phyloP scores from a whole-genome alignment of 371 early-diverging fungal genomes.

The Blastocladiella emersonii region DNA sequence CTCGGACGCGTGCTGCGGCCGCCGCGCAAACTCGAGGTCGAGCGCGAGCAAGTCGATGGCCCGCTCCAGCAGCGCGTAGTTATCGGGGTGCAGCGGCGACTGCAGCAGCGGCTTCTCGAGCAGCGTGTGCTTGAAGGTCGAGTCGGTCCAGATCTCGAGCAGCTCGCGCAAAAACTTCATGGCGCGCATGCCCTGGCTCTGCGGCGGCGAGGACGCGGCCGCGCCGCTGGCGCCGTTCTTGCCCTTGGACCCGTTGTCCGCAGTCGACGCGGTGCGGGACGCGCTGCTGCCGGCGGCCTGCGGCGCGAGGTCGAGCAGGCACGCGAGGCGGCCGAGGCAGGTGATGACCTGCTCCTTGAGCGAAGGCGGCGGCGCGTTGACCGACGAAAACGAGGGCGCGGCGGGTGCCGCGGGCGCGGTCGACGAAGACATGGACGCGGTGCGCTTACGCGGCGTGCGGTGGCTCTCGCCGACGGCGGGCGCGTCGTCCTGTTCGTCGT shows the following conservation, averaged over 20 bases:
- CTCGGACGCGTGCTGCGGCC: neutral
- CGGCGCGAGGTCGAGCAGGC: constrained; percentile 14
- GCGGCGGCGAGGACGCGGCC: constrained; percentile 16
- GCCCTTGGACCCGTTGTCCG: too few relatives aligned
- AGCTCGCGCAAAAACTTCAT: constrained; percentile 46
- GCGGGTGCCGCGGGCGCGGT: too few relatives aligned
- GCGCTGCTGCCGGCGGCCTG: too few relatives aligned
- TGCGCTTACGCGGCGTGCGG: too few relatives aligned
- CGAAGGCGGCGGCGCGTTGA: too few relatives aligned
- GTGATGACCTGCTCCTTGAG: constrained; percentile 42
- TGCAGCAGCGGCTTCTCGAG: constrained; percentile 23
- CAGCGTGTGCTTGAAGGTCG: constrained; percentile 25
- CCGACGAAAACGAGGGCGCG: too few relatives aligned
- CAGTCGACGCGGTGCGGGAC: too few relatives aligned
- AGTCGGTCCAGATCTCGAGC: constrained; percentile 46
- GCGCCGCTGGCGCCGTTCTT: constrained; percentile 29
- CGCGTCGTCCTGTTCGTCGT: too few relatives aligned
- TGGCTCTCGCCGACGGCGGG: too few relatives aligned
- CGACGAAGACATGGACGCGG: too few relatives aligned
- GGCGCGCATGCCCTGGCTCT: constrained; percentile 39
- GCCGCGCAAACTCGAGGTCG: constrained; percentile 14
- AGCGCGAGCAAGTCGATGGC: neutral
- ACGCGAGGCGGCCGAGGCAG: constrained; percentile 58
- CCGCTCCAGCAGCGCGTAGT: neutral
- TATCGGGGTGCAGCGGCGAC: constrained; percentile 17